These are phyloP conservation scores for Trametes sanguinea DNA, from an alignment of 768 basidiomycete genomes.

Conservation along the genomic window DNA sequence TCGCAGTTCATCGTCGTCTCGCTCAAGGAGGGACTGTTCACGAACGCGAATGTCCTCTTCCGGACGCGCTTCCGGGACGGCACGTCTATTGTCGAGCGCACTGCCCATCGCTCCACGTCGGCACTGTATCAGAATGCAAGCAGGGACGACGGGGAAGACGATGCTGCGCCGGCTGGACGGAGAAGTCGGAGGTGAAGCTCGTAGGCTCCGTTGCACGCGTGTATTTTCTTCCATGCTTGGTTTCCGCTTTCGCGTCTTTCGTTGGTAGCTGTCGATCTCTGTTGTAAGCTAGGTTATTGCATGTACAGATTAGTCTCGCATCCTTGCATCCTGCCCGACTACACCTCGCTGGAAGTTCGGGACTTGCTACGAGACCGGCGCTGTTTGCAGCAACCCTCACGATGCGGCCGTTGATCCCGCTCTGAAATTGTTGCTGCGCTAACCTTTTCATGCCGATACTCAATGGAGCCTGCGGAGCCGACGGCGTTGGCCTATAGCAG, in stretches of 20 bases:
- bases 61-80: conserved; percentile 92
- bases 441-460: no score
- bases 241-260: not conserved
- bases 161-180: conserved; percentile 14
- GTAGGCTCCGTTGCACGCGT: not conserved
- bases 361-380: no score
- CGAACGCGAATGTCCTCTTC: conserved; percentile 96
- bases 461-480: no score
- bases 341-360: no score
- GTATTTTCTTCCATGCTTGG: not conserved
- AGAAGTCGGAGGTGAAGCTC: conserved; percentile 2
- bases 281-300: conserved; percentile 13
- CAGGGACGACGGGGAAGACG: conserved; percentile 20
- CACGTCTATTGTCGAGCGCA: conserved; percentile 86
- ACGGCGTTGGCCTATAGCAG: no score
- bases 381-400: no score
- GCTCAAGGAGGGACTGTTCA: conserved; percentile 95
- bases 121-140: conserved; percentile 17
- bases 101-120: conserved; percentile 50
- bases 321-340: no score
- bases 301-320: not conserved
- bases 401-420: no score
- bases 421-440: no score
- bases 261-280: not conserved
- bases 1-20: conserved; percentile 98